These are phyloP conservation scores for Rhodotorula sp. DNA, from an alignment of 1,284 basidiomycete genomes.

Conservation along the genomic window DNA sequence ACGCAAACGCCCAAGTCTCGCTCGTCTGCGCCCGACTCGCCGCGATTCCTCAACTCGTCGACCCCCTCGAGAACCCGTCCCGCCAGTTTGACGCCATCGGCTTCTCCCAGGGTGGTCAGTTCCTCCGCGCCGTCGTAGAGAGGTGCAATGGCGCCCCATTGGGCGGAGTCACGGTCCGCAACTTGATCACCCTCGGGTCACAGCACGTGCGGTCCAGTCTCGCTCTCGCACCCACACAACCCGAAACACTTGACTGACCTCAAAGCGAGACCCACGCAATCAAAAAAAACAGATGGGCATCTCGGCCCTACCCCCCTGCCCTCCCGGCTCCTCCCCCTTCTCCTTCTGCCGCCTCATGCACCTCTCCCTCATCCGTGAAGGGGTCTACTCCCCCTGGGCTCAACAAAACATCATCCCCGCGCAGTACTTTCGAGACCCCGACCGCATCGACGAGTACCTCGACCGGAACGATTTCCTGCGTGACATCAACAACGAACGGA, in stretches of 20 bases:
- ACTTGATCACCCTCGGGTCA: constrained; percentile 71
- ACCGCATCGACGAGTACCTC: constrained; percentile 69
- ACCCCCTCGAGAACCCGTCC: constrained; percentile 12
- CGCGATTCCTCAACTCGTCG: constrained; percentile 63
- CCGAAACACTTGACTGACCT: background rate
- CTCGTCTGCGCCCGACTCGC: constrained; percentile 66
- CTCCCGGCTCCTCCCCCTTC: constrained; percentile 50
- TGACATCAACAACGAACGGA: constrained; percentile 69
- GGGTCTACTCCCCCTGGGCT: constrained; percentile 78
- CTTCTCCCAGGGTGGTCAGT: constrained; percentile 92
- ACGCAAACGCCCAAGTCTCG: constrained; percentile 69
- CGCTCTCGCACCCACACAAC: too few species aligned
- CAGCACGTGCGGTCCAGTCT: constrained; percentile 40
- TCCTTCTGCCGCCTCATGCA: constrained; percentile 32
- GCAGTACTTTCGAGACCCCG: constrained; percentile 88
- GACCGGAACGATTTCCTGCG: constrained; percentile 66
- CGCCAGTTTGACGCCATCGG: constrained; percentile 77
- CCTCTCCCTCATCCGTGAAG: constrained; percentile 51
- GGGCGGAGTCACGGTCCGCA: constrained; percentile 52
- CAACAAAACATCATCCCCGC: constrained; percentile 80
- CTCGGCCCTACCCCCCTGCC: constrained; percentile 62
- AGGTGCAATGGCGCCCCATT: constrained; percentile 55
- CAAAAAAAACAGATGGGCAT: constrained; percentile 39
- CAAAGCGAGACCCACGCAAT: background rate
- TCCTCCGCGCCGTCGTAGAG: constrained; percentile 85